Percentiles rank a stretch among this genome's conserved stretches.
Conservation (phyloP, 169 alveolate species). For the Plasmodium gallinaceum region DNA sequence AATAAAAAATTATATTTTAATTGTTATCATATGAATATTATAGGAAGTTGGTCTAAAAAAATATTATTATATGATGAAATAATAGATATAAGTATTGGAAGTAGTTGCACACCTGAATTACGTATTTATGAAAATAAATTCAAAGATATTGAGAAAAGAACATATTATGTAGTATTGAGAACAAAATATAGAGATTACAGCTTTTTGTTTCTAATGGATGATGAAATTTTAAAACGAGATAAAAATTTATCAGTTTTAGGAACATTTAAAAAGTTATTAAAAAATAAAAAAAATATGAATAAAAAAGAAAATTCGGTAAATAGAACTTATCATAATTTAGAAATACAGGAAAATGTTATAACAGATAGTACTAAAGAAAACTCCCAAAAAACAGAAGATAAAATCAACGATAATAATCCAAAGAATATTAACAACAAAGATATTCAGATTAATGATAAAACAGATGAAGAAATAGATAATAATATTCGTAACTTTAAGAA, state of each 20-base stretch:
- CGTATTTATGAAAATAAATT: conserved; percentile 23
- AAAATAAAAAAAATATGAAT: neutral
- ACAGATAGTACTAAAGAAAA: neutral
- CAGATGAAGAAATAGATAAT: conserved; percentile 11
- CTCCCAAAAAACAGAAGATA: neutral
- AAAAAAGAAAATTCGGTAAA: neutral
- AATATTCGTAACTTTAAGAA: conserved; percentile 11
- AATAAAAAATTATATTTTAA: conserved; percentile 22
- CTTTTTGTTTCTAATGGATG: conserved; percentile 48
- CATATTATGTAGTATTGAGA: conserved; percentile 43
- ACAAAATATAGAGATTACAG: conserved; percentile 41
- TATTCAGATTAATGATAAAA: neutral
- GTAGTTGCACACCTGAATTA: conserved; percentile 45
- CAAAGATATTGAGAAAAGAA: conserved; percentile 23
- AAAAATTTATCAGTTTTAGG: conserved; percentile 6
- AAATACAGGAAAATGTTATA: neutral
- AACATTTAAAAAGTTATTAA: conserved; percentile 26
- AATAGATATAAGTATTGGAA: conserved; percentile 47
- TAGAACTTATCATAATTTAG: neutral
- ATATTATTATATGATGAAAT: conserved; percentile 61
- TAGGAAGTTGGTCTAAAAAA: conserved; percentile 54
- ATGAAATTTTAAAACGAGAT: conserved; percentile 13
- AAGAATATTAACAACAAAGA: neutral
- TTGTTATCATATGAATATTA: conserved; percentile 14
- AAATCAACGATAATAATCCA: neutral